Base-by-base conservation (phyloP, 2,329 filamentous ascomycete genomes). In the Coccinonectria pachysandricola region DNA sequence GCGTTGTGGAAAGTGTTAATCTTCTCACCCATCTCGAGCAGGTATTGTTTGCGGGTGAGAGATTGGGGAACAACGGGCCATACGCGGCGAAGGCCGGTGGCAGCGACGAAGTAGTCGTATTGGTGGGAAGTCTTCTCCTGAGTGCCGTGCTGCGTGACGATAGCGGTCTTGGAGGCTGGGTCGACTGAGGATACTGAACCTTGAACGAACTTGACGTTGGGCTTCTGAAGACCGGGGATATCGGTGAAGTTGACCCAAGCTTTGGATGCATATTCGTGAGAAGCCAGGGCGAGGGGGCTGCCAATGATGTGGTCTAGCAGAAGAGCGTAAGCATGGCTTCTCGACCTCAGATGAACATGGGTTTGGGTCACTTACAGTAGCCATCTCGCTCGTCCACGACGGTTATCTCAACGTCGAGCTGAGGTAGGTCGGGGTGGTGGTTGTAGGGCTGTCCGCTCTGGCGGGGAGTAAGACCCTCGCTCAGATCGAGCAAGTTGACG, bases 371-470 rank as follows among this genome's bases (percentile, higher is more conserved):
- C 76, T 42, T 60, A 86, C 80, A 86, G 50, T 75, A 86, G n/a
- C 82, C 82, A 59, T 87, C 81, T n/a, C 79, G 63, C 52, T 86
- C 79, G 43, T 87, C 80, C 13, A 83, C 73, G 12, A 87, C 66
- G 12, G 78, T 85, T 26, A 87, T 75, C 19, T 84, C 68, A 9
- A 83, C 53, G 2, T 71, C 63, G 22, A 78, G 59, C 13, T 59
- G 61, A 22, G 60, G 57, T 12, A 60, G 47, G 15, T 55, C 45
- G 37, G 56, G 38, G 41, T 63, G 40, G 45, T 65, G 55, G 21
- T 35, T 31, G 28, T 59, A 59, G n/a, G 43, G 44, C 17, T 50
- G 40, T 12, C 43, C 48, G 24, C 49, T 48, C 46, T 54, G 50
- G 21, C 74, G 66, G n/a, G 68, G 59, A 6, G 54, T 46, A 33